phyloP scores from a whole-genome alignment of 23 red algal genomes.

The Chondrus crispus region DNA sequence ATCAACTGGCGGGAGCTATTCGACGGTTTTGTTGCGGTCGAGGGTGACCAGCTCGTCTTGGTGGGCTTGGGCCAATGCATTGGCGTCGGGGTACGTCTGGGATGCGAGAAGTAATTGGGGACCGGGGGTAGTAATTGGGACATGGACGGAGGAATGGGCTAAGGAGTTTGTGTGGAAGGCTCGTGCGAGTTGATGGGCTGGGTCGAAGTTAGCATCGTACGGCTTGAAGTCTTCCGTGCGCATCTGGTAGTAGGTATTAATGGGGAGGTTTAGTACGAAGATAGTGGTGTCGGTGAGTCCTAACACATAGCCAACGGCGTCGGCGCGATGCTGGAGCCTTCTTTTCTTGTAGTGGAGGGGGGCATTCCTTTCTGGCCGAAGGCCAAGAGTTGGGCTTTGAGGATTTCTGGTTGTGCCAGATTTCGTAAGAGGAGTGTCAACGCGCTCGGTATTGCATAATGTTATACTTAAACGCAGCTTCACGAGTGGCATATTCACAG shows the following conservation, averaged over 20 bases:
- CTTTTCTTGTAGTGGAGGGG: background rate
- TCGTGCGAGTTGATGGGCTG: background rate
- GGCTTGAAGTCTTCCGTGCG: background rate
- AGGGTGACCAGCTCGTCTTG: background rate
- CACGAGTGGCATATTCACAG: background rate
- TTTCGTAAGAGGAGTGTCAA: background rate
- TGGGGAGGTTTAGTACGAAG: background rate
- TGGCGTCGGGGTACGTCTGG: conserved; percentile 14
- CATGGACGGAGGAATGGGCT: background rate
- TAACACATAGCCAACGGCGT: background rate
- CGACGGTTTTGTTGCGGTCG: background rate
- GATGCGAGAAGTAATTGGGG: no score
- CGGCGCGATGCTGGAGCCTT: background rate
- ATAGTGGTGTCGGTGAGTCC: background rate
- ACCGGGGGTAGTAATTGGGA: background rate
- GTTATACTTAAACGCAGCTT: background rate
- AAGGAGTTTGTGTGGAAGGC: background rate
- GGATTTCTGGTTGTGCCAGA: background rate
- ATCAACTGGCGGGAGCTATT: background rate
- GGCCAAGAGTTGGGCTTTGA: background rate
- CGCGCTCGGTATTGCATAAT: background rate
- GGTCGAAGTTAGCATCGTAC: background rate
- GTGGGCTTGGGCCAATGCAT: background rate
- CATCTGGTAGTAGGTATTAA: background rate
- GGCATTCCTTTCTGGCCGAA: background rate